Evolutionary conservation across 2,329 filamentous ascomycete genomes (phyloP), one percentile per base, ranked within the genome.

Genomic region (Colletotrichum karsti): DNA sequence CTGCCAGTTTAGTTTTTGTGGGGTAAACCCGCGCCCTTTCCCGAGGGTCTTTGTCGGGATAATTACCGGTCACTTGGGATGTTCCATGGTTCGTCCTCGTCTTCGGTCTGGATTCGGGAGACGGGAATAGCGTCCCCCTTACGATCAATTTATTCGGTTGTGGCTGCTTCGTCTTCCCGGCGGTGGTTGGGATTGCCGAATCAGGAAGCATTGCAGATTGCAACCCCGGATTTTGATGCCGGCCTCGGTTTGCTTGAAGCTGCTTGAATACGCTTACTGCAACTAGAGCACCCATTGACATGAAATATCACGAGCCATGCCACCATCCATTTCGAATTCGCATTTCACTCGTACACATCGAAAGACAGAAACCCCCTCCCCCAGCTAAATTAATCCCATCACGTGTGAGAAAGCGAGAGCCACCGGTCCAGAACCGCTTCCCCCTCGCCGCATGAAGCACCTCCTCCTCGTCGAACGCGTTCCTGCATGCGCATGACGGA

Each of bases 401-500:
- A 46, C 35, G 59, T 44, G 51, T 55, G 53, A 64, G 53, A 67
- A 58, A 54, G 44, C 53, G 30, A 44, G 51, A 58, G 59, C 59
- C 64, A 58, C 22, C 64, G 64, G 64, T 67, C 64, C 53, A 67
- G 64, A 54, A 44, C 56, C 33, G 10, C 56, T 24, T 18, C 8
- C 18, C 39, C 35, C 30, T 37, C 42, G 5, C 26, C 46, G 64
- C 64, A 67, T 67, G 53, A 67, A 67, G 60, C 37, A 67, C 60
- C 44, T 54, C 59, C 44, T 58, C 53, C 46, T 64, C 44, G 64
- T 67, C 53, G 44, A 67, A 57, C 60, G 60, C 46, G 60, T 46
- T 53, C 46, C 64, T 64, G 60, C 54, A 64, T 64, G 53, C 53
- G 64, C 64, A 67, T 67, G 64, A 64, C 28, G 28, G 35, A 44